Evolutionary conservation across 2,329 filamentous ascomycete genomes (phyloP).

Genomic region (Arthrobotrys megalospora): DNA sequence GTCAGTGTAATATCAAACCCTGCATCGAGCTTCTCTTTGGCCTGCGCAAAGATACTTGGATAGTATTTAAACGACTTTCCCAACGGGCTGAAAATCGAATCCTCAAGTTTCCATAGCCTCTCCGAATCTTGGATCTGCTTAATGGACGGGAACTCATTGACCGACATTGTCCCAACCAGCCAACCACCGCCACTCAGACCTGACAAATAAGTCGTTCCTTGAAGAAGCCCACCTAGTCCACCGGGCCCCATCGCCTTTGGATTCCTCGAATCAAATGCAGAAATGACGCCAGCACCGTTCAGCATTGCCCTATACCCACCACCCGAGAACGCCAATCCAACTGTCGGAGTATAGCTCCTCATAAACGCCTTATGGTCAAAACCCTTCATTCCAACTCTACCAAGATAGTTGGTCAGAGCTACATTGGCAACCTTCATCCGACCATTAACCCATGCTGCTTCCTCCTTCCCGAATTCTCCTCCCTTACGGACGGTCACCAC

Average conservation of each 20-base stretch:
- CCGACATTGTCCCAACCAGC: slow-evolving; percentile 84
- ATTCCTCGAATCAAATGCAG: slow-evolving; percentile 84
- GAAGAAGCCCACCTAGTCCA: slow-evolving; percentile 84
- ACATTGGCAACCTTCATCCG: slow-evolving; percentile 81
- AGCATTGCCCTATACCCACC: slow-evolving; percentile 90
- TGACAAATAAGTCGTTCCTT: slow-evolving; percentile 83
- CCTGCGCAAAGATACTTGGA: slow-evolving; percentile 73
- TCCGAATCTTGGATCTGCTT: slow-evolving; percentile 62
- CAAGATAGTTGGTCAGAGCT: slow-evolving; percentile 82
- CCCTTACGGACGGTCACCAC: slow-evolving; percentile 19
- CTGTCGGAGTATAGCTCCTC: slow-evolving; percentile 76
- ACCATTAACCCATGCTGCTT: slow-evolving; percentile 80
- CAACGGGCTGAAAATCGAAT: slow-evolving; percentile 75
- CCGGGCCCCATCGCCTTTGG: slow-evolving; percentile 74
- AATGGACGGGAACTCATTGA: slow-evolving; percentile 71
- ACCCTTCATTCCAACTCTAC: slow-evolving; percentile 79
- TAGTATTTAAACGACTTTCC: slow-evolving; percentile 73
- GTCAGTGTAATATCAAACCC: slow-evolving; percentile 81
- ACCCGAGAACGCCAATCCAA: slow-evolving; percentile 84
- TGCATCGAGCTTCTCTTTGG: slow-evolving; percentile 75
- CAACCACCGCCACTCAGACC: slow-evolving; percentile 87
- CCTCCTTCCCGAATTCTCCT: slow-evolving; percentile 69
- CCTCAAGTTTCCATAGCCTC: slow-evolving; percentile 75
- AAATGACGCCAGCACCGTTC: slow-evolving; percentile 83
- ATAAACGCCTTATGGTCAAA: slow-evolving; percentile 85